These are phyloP conservation scores for Aspergillus fischeri DNA, from an alignment of 2,329 filamentous ascomycete species.

Conservation along the genomic window DNA sequence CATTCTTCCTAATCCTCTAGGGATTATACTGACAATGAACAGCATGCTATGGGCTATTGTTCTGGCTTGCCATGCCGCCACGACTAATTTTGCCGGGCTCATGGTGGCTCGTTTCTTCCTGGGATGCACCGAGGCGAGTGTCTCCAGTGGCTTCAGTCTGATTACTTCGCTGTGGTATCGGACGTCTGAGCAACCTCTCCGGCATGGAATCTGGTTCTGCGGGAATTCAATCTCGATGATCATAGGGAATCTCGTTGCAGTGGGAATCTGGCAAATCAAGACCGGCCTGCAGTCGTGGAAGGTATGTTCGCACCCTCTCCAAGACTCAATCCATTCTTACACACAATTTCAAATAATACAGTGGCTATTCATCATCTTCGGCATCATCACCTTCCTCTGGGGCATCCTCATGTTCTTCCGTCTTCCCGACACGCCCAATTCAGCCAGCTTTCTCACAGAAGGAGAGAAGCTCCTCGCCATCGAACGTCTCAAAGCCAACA, in stretches of 20 bases:
- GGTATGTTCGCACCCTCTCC: constrained; percentile 8
- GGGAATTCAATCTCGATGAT: constrained; percentile 27
- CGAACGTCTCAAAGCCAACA: constrained; percentile 20
- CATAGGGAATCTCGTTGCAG: constrained; percentile 21
- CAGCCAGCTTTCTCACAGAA: constrained; percentile 21
- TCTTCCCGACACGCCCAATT: constrained; percentile 19
- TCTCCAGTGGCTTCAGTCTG: constrained; percentile 33
- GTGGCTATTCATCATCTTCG: constrained; percentile 27
- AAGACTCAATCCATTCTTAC: too few species aligned
- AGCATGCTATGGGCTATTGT: constrained; percentile 30
- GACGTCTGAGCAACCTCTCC: constrained; percentile 26
- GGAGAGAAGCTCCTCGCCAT: constrained; percentile 19
- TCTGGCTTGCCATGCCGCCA: constrained; percentile 32
- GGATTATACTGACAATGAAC: too few species aligned
- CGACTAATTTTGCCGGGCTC: constrained; percentile 35
- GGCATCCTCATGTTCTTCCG: constrained; percentile 20
- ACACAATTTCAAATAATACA: neutral
- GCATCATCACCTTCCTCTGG: constrained; percentile 21
- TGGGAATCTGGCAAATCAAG: constrained; percentile 24
- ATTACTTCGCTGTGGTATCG: constrained; percentile 32
- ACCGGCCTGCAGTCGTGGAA: constrained; percentile 18
- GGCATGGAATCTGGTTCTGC: constrained; percentile 29
- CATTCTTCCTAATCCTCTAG: neutral
- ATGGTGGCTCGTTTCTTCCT: constrained; percentile 42
- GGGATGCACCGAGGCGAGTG: constrained; percentile 38